These are phyloP conservation scores for Alternaria gaisen DNA, from an alignment of 2,329 filamentous ascomycete species.

Conservation along the genomic window DNA sequence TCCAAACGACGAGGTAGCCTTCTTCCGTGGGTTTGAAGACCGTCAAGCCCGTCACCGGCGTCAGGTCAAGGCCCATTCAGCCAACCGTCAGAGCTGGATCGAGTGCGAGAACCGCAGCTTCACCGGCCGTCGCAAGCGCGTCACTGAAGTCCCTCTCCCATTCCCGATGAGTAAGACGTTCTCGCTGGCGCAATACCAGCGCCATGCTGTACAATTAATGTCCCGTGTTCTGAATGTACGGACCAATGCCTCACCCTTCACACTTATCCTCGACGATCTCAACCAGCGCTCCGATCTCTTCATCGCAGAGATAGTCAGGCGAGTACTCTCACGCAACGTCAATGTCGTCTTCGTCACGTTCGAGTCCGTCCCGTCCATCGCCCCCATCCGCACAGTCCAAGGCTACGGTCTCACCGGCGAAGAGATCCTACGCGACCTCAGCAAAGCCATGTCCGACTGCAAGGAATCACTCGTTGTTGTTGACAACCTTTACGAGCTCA, in stretches of 20 bases:
- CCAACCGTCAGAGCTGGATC: conserved; percentile 24
- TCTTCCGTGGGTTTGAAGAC: neutral
- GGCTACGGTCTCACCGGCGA: conserved; percentile 69
- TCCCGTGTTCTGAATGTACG: conserved; percentile 82
- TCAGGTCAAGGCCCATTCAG: conserved; percentile 1
- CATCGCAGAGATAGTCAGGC: conserved; percentile 74
- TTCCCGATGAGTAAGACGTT: conserved; percentile 27
- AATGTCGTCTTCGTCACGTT: conserved; percentile 82
- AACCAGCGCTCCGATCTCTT: conserved; percentile 80
- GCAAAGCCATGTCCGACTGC: conserved; percentile 28
- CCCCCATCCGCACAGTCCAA: conserved; percentile 73
- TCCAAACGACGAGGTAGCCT: neutral
- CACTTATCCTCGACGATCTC: conserved; percentile 82
- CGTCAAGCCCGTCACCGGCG: neutral
- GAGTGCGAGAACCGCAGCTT: conserved; percentile 24
- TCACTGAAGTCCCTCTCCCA: conserved; percentile 14
- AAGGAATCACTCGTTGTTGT: conserved; percentile 71
- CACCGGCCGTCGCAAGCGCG: conserved; percentile 25
- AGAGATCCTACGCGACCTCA: conserved; percentile 45
- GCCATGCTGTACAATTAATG: conserved; percentile 84
- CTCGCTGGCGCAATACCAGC: conserved; percentile 69
- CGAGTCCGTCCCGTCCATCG: conserved; percentile 70
- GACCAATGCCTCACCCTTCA: conserved; percentile 85
- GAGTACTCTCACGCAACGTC: conserved; percentile 65
- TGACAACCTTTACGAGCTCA: conserved; percentile 78